Evolutionary conservation across 176 grass and related monocot genomes (phyloP).

Genomic region (Hordeum vulgare): MorexV3_pseudomolecules_assembly NC_058518.1:512394645-512395144

Average conservation of each 20-base stretch:
- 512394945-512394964: conserved; percentile 6
- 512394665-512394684: conserved; percentile 44
- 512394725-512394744: conserved; percentile 55
- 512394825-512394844: neutral
- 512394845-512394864: neutral
- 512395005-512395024: conserved; percentile 19
- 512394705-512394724: conserved; percentile 49
- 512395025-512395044: conserved; percentile 29
- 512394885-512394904: neutral
- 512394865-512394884: neutral
- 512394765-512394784: neutral
- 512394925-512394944: neutral
- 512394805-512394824: conserved; percentile 3
- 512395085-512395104: conserved; percentile 13
- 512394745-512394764: neutral
- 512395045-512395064: conserved; percentile 45
- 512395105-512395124: conserved; percentile 41
- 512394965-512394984: conserved; percentile 14
- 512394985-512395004: conserved; percentile 30
- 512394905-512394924: neutral
- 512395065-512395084: conserved; percentile 39
- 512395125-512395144: conserved; percentile 54
- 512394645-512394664: conserved; percentile 78
- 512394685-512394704: conserved; percentile 51
- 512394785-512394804: neutral